A percentile compares a stretch with the other conserved stretches of the same genome.
phyloP scores from a whole-genome alignment of 202 grass and related monocot species.

The Zoysia matrella region DNA sequence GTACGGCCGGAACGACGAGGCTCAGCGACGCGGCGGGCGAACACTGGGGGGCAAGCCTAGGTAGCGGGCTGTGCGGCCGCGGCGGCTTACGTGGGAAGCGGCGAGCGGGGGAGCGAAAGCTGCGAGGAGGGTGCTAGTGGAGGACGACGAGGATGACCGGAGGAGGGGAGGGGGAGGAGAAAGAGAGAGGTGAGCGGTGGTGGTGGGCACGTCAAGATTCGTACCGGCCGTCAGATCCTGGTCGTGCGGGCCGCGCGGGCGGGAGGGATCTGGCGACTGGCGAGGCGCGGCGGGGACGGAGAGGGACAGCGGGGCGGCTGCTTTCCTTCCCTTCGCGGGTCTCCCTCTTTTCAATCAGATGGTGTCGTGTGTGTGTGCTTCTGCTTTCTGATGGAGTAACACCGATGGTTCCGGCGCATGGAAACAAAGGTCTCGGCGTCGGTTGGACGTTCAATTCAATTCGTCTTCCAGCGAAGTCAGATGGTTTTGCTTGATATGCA shows the following conservation, averaged over 20 bases:
- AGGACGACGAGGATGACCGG: background rate
- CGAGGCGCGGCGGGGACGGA: constrained; percentile 25
- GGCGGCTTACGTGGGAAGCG: background rate
- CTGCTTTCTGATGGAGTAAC: background rate
- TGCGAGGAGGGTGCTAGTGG: background rate
- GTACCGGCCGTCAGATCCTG: background rate
- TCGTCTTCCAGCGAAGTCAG: background rate
- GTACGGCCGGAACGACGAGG: background rate
- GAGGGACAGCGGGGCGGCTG: background rate
- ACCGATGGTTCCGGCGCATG: background rate
- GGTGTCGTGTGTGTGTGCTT: background rate
- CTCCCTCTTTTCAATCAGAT: background rate
- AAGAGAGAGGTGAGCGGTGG: background rate
- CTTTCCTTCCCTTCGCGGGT: background rate
- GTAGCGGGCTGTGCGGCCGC: background rate
- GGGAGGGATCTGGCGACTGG: background rate
- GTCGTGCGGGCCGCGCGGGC: constrained; percentile 17
- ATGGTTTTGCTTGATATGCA: constrained; percentile 24
- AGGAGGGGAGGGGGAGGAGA: background rate
- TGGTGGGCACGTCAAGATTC: constrained; percentile 24
- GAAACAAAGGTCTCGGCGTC: constrained; percentile 15
- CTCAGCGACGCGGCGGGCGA: background rate
- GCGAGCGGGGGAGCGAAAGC: background rate
- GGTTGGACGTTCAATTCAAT: background rate
- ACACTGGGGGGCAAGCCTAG: background rate